Evolutionary conservation across 2,329 filamentous ascomycete genomes (phyloP).

Genomic region (Clonostachys sp.): DNA sequence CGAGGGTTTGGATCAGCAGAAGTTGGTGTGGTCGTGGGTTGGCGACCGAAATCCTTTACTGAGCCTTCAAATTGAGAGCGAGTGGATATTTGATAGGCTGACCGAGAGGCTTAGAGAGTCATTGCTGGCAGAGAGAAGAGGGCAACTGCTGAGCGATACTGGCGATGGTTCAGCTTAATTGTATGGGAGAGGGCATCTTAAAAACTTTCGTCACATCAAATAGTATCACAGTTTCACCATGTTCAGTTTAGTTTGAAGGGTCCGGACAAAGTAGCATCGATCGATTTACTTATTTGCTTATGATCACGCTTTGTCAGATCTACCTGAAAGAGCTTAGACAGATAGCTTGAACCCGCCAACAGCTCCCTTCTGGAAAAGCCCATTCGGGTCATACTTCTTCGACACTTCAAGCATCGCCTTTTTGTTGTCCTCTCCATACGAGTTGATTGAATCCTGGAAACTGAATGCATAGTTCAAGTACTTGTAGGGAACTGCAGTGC

Average conservation of each 20-base stretch:
- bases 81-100: slow-evolving; percentile 69
- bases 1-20: slow-evolving; percentile 2
- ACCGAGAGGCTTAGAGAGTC: slow-evolving; percentile 43
- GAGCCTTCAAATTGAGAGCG: slow-evolving; percentile 61
- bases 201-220: too few relatives aligned
- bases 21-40: slow-evolving; percentile 65
- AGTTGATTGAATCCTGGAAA: slow-evolving; percentile 13
- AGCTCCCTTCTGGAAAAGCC: slow-evolving; percentile 18
- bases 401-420: slow-evolving; percentile 16
- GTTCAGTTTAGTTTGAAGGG: too few relatives aligned
- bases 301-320: too few relatives aligned
- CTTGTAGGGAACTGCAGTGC: too few relatives aligned
- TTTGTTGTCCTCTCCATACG: slow-evolving; percentile 22
- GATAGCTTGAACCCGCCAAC: too few relatives aligned
- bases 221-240: too few relatives aligned
- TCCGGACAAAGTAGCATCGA: too few relatives aligned
- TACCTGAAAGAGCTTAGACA: too few relatives aligned
- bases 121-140: slow-evolving; percentile 11
- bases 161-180: too few relatives aligned
- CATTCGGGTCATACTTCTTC: slow-evolving; percentile 21
- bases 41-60: slow-evolving; percentile 65
- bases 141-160: neutral
- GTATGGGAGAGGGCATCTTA: too few relatives aligned
- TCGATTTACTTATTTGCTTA: too few relatives aligned
- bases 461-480: slow-evolving; percentile 27